Evolutionary conservation across 495 filamentous ascomycete species (phyloP).

Genomic region (Cercophora samala): DNA sequence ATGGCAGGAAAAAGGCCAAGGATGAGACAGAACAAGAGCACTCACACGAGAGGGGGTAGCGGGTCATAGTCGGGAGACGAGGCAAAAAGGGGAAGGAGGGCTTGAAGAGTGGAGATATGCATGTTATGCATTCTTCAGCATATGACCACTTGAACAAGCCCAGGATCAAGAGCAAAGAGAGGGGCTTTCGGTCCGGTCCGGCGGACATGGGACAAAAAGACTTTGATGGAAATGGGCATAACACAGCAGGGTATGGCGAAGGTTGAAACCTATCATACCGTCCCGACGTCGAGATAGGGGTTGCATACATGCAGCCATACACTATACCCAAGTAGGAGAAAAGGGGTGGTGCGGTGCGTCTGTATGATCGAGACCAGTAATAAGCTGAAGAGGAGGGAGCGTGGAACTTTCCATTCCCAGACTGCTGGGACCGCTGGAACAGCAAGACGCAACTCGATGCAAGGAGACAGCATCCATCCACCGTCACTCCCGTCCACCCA

Average conservation of each 20-base stretch:
- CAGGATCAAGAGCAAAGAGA: not conserved
- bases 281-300: not conserved
- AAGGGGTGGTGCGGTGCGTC: not conserved
- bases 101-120: not conserved
- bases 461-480: not conserved
- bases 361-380: not conserved
- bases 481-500: not conserved
- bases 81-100: not conserved
- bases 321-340: not conserved
- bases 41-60: not conserved
- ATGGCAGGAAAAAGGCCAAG: not conserved
- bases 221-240: not conserved
- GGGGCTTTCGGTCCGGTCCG: not conserved
- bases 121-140: not conserved
- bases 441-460: not conserved
- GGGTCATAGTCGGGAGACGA: not conserved
- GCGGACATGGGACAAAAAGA: not conserved
- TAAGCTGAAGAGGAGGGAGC: not conserved
- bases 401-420: constrained; percentile 3
- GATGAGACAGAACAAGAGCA: not conserved
- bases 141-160: not conserved
- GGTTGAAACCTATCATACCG: not conserved
- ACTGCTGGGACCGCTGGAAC: not conserved
- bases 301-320: not conserved
- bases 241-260: not conserved